Evolutionary conservation across 2,329 filamentous ascomycete genomes (phyloP), one percentile per base, ranked within the genome.

Genomic region (Colletotrichum zoysiae): DNA sequence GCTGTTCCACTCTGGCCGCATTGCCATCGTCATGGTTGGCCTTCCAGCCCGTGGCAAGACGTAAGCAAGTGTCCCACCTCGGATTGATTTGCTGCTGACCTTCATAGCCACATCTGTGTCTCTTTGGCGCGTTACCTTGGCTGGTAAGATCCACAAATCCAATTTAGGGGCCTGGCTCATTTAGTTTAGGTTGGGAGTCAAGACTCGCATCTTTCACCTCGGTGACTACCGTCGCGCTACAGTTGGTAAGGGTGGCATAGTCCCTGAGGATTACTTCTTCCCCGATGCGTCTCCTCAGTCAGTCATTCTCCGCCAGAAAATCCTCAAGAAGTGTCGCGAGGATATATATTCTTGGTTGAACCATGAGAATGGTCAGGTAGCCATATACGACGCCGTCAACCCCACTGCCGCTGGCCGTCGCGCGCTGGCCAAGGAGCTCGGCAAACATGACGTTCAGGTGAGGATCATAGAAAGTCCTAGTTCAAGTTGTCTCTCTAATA

Each of bases 361-460:
- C 78, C 93, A 98, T 76, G 96, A 98, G 78, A 98, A 98, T 77
- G 96, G 96, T 16, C 96, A 99, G 79, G 95, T 99, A 67, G 96
- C 96, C 67, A 98, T 99, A 72, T 99, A 98, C 80, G 96, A 99
- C 82, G 96, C 97, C 38, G 97, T 99, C 23, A 99, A 99, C 78
- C 95, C 95, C 5, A 91, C 96, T 26, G 91, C 94, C 26, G 90
- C 89, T 70, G 95, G 95, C 20, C 90, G 96, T 58, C 90, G 92
- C 67, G 93, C 94, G 14, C 85, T 99, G 23, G 95, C 95, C 6
- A 97, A 97, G 82, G 96, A 99, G 78, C 97, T 99, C 80, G 92
- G 93, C n/a, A 98, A 98, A 83, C 94, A 98, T 79, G 94, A 97
- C 78, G 95, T 99, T 70, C 93, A 95, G 86, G 92, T 93, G 82